Conservation (phyloP, 208 protist species). For the Trichomonas vaginalis region DNA sequence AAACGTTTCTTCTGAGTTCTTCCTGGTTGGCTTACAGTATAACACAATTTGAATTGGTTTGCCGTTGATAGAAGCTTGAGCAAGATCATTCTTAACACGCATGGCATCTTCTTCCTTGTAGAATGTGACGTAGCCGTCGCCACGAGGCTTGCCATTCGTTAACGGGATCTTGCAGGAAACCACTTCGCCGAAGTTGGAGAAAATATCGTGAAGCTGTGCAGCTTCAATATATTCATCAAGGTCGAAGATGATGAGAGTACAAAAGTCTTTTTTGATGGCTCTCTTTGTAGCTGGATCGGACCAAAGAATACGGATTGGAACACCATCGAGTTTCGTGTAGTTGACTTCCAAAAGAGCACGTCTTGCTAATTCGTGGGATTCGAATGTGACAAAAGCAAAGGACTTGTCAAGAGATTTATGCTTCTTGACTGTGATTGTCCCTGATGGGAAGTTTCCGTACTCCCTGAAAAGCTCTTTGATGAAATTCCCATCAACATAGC, state of each 20-base stretch:
- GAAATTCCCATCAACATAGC: too few species aligned
- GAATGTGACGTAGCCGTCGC: neutral
- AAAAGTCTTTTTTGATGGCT: neutral
- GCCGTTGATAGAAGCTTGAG: neutral
- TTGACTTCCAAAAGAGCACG: neutral
- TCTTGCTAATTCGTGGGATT: neutral
- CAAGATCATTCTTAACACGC: neutral
- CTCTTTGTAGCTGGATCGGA: neutral
- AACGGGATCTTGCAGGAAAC: neutral
- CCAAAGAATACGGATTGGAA: neutral
- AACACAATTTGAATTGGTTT: neutral
- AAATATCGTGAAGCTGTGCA: neutral
- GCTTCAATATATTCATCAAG: neutral
- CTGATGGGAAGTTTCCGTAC: too few species aligned
- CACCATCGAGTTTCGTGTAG: neutral
- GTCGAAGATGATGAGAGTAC: neutral
- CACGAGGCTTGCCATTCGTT: neutral
- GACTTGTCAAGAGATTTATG: too few species aligned
- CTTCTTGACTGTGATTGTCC: too few species aligned
- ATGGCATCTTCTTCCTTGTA: neutral
- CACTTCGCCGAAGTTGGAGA: neutral
- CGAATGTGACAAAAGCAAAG: neutral
- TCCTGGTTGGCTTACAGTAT: neutral
- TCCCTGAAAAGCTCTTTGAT: too few species aligned
- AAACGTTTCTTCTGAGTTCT: neutral